phyloP scores from a whole-genome alignment of 495 filamentous ascomycete species.

The Geoglossum glabrum region DNA sequence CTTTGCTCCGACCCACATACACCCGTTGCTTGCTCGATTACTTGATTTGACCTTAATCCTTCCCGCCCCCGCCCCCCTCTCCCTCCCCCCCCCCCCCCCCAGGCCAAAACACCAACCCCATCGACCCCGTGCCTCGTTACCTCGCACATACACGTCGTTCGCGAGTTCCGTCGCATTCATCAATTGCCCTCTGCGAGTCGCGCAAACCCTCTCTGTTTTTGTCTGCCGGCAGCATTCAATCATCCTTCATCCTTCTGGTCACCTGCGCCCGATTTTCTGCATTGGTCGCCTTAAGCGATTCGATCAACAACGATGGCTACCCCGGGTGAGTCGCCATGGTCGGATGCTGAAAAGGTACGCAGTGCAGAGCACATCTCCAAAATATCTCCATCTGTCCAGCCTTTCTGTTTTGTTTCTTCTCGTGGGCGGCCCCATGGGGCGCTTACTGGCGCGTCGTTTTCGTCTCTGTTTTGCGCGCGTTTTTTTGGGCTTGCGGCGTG shows the following conservation, averaged over 20 bases:
- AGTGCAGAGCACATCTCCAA: background rate
- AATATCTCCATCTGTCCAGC: background rate
- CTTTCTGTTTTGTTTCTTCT: background rate
- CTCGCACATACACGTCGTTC: background rate
- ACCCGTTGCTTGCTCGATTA: background rate
- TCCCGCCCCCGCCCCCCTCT: background rate
- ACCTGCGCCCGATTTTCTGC: background rate
- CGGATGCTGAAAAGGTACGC: constrained; percentile 6
- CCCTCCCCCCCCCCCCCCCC: too few relatives aligned
- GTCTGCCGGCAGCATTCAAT: background rate
- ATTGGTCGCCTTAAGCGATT: background rate
- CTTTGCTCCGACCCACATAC: too few relatives aligned
- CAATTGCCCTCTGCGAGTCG: background rate
- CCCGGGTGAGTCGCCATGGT: constrained; percentile 4
- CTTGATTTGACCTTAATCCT: background rate
- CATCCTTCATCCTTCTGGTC: background rate
- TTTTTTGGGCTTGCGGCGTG: background rate
- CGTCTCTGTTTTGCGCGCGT: background rate
- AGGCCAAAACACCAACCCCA: background rate
- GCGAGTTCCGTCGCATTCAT: background rate
- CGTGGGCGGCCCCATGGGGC: background rate
- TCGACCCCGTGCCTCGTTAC: background rate
- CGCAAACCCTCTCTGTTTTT: background rate
- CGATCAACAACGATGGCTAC: constrained; percentile 2
- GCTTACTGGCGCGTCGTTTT: background rate